Evolutionary conservation across 768 basidiomycete species (phyloP).

Genomic region (Tulasnella sp.): DNA sequence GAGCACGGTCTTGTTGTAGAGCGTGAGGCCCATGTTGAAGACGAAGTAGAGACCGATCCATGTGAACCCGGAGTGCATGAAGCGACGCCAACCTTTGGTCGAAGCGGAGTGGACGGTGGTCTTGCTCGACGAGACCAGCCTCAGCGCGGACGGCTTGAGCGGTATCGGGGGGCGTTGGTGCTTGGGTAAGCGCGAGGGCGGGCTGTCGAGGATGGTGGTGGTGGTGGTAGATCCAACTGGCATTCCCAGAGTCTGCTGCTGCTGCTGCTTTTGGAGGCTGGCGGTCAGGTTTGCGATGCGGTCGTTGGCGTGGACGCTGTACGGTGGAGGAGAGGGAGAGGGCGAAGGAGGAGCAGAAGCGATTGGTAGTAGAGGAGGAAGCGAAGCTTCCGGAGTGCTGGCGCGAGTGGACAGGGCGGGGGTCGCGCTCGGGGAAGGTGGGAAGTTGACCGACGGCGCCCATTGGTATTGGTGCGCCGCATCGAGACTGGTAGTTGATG

Average conservation of each 20-base stretch:
- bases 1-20: slow-evolving; percentile 94
- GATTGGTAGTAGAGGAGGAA: background rate
- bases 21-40: slow-evolving; percentile 88
- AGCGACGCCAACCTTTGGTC: background rate
- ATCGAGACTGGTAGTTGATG: background rate
- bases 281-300: background rate
- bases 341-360: background rate
- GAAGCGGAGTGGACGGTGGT: background rate
- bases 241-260: background rate
- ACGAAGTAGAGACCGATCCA: slow-evolving; percentile 86
- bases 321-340: slow-evolving; percentile 15
- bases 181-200: background rate
- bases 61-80: background rate
- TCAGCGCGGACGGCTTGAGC: background rate
- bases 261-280: background rate
- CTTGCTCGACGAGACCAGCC: background rate
- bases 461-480: background rate
- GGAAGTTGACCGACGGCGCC: background rate
- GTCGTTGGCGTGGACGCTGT: background rate
- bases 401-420: background rate
- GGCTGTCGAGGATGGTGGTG: background rate
- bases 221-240: background rate
- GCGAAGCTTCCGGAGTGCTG: background rate
- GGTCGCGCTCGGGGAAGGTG: background rate
- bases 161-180: background rate